Percentiles rank a stretch among this genome's conserved stretches.
phyloP scores from a whole-genome alignment of 768 basidiomycete genomes.

The Pluteus cervinus region DNA sequence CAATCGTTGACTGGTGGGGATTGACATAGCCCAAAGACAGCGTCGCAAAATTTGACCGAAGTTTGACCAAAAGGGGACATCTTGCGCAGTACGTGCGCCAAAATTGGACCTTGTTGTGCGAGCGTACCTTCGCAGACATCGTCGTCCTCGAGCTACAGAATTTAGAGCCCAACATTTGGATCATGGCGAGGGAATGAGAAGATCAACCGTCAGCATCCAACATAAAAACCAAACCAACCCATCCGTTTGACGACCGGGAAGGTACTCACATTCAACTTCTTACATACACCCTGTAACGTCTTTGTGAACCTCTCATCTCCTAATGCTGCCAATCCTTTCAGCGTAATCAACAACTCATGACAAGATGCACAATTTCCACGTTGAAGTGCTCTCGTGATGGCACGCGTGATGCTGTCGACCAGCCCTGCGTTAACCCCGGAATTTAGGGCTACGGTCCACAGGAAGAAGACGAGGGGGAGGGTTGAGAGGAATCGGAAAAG shows the following conservation, averaged over 20 bases:
- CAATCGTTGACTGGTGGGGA: conserved; percentile 37
- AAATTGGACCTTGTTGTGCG: conserved; percentile 45
- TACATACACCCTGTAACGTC: conserved; percentile 39
- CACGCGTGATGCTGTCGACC: conserved; percentile 33
- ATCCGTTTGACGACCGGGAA: neutral
- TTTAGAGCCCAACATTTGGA: too few species aligned
- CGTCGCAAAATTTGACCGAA: conserved; percentile 49
- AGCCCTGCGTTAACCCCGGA: too few species aligned
- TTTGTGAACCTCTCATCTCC: conserved; percentile 43
- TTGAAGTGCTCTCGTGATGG: conserved; percentile 36
- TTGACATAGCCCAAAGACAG: conserved; percentile 49
- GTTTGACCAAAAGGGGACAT: conserved; percentile 42
- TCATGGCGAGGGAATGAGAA: too few species aligned
- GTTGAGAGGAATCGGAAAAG: too few species aligned
- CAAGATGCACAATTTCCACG: conserved; percentile 47
- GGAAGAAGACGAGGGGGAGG: too few species aligned
- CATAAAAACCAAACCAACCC: too few species aligned
- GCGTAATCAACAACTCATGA: conserved; percentile 40
- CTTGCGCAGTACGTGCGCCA: conserved; percentile 48
- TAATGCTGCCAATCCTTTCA: conserved; percentile 38
- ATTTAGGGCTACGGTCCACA: too few species aligned
- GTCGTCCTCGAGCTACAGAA: conserved; percentile 46
- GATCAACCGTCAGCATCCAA: too few species aligned
- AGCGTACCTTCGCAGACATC: conserved; percentile 55
- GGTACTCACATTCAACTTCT: conserved; percentile 29